phyloP scores from a whole-genome alignment of 768 basidiomycete species.

The Xerocomellus amylosporus region DNA sequence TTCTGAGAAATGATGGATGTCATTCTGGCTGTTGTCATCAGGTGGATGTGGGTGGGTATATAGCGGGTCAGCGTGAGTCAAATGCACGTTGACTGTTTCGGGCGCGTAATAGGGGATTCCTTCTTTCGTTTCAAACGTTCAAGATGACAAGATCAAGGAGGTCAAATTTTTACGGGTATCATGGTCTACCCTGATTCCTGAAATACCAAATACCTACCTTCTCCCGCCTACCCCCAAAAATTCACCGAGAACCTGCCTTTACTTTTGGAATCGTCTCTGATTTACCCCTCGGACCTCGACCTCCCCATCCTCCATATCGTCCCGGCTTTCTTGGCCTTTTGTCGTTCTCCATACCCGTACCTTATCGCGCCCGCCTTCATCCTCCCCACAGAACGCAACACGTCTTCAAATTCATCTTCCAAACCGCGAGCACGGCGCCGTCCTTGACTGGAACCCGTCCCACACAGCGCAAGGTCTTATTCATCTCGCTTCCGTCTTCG shows the following conservation, averaged over 20 bases:
- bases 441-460: too few species aligned
- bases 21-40: neutral
- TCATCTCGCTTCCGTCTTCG: conserved; percentile 74
- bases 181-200: neutral
- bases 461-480: conserved; percentile 79
- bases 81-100: neutral
- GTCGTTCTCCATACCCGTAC: conserved; percentile 81
- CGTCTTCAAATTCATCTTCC: conserved; percentile 82
- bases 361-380: conserved; percentile 39
- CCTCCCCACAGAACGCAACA: conserved; percentile 61
- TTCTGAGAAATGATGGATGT: neutral
- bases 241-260: too few species aligned
- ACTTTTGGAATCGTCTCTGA: conserved; percentile 44
- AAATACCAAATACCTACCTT: conserved; percentile 7
- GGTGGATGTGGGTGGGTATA: neutral
- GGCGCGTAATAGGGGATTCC: neutral
- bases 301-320: conserved; percentile 24
- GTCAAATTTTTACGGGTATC: neutral
- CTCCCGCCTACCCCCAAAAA: too few species aligned
- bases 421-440: too few species aligned
- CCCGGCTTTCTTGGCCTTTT: conserved; percentile 58
- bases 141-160: too few species aligned
- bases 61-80: too few species aligned
- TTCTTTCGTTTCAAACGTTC: too few species aligned
- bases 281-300: conserved; percentile 37